Evolutionary conservation across 139 green algal species (phyloP), one percentile per base, ranked within the genome.

Genomic region (Chlorella sp.): DNA sequence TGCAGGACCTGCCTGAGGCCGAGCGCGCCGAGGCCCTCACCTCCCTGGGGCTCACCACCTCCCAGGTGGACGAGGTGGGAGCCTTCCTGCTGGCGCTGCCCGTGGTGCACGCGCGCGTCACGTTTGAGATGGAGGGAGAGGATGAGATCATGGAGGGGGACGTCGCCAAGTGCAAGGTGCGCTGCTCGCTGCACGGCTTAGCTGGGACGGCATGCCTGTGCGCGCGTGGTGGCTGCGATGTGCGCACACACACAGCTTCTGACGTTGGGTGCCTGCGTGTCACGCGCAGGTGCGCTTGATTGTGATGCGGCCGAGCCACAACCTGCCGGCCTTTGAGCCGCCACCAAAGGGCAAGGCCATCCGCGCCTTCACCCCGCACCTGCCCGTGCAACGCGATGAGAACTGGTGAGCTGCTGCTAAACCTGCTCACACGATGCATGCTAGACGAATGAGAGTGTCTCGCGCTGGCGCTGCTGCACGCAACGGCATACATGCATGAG

Each of bases 71-170:
- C 62, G 88, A 90, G 23, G 84, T 90, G 49, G 70, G 79, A 27
- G 83, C 80, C 2, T 82, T 91, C 36, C 49, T 94, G 71, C 63
- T 66, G 35, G 83, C 78, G 0, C 76, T 93, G 65, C 89, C 88
- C 31, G 75, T 32, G 0, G 49, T 88, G 31, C 27, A 73, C 23
- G 42, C 77, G 70, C 51, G 60, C 3, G 81, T 61, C 1, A 35
- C 62, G 50, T 77, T 55, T 35, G 79, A 77, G 67, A 85, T 93
- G 42, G 83, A 92, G 26, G 88, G 80, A 0, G 90, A 93, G 77
- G 83, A 88, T 0, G 87, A 91, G 2, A 86, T 94, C 76, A 79
- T 87, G 69, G 83, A 92, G 83, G 27, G 59, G 0, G 91, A 96
- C 73, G 35, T 89, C 0, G 85, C 92, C 33, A 91, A 85, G 29